phyloP scores from a whole-genome alignment of 129 eudicot genomes.

The Helianthus annuus region DNA sequence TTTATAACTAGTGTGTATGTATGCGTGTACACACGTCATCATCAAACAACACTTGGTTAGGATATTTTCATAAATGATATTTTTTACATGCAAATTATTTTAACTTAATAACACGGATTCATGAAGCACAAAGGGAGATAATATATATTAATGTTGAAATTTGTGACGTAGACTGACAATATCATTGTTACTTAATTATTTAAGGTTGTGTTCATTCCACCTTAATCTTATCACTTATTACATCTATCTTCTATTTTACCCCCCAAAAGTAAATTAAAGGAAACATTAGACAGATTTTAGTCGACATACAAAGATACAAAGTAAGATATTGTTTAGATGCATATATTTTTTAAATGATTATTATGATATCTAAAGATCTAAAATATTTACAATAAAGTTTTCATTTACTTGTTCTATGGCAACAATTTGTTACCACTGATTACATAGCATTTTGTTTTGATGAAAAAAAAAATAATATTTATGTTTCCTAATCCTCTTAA shows the following conservation, averaged over 20 bases:
- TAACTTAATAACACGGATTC: background rate
- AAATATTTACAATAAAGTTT: background rate
- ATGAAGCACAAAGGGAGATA: slow-evolving; percentile 8
- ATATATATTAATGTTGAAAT: slow-evolving; percentile 6
- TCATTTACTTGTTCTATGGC: background rate
- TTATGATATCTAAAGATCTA: background rate
- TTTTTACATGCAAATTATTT: background rate
- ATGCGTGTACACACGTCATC: too few species aligned
- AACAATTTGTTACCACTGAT: background rate
- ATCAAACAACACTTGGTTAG: background rate
- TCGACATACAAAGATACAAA: slow-evolving; percentile 15
- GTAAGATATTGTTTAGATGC: background rate
- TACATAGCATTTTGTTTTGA: background rate
- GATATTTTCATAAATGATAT: background rate
- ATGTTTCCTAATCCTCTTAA: too few species aligned
- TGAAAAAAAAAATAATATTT: background rate
- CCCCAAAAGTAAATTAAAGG: background rate
- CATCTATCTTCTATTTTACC: slow-evolving; percentile 2
- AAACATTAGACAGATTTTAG: background rate
- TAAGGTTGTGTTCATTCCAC: background rate
- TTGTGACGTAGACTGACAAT: slow-evolving; percentile 18
- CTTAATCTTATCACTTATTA: slow-evolving; percentile 18
- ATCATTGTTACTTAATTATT: background rate
- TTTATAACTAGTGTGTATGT: too few species aligned
- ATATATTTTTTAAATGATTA: background rate